These are phyloP conservation scores for Alisma plantagoaquatica DNA, from an alignment of 106 monocot genomes.

Conservation along the genomic window DNA sequence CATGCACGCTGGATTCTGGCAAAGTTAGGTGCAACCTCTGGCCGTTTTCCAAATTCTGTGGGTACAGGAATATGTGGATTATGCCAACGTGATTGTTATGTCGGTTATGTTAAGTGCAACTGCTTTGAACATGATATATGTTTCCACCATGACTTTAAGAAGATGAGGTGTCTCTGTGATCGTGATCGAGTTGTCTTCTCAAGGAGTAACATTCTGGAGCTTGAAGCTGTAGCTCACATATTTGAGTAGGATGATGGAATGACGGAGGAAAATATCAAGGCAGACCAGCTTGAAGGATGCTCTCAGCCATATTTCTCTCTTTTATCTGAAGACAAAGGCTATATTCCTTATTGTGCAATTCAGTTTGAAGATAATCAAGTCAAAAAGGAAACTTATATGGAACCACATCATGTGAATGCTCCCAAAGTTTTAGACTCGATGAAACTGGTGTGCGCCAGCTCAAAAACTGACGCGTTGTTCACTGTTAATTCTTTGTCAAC, in stretches of 20 bases:
- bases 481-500: background rate
- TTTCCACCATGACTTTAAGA: conserved; percentile 55
- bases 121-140: conserved; percentile 47
- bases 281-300: conserved; percentile 4
- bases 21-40: conserved; percentile 25
- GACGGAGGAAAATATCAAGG: conserved; percentile 19
- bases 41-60: conserved; percentile 1
- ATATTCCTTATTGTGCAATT: conserved; percentile 45
- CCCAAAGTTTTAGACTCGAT: too few species aligned
- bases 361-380: background rate
- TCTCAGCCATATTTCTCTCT: conserved; percentile 8
- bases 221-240: conserved; percentile 28
- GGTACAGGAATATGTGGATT: conserved; percentile 30
- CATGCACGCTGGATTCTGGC: conserved; percentile 38
- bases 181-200: conserved; percentile 20
- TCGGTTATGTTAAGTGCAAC: conserved; percentile 46
- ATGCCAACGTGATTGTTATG: conserved; percentile 59
- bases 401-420: background rate
- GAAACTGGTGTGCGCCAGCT: background rate
- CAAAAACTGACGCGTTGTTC: background rate
- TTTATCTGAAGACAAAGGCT: conserved; percentile 13
- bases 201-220: conserved; percentile 36
- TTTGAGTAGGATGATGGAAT: conserved; percentile 53
- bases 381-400: background rate
- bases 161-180: conserved; percentile 32